Conservation (phyloP, 805 yeast species). For the Cephaloascus albidus region DNA sequence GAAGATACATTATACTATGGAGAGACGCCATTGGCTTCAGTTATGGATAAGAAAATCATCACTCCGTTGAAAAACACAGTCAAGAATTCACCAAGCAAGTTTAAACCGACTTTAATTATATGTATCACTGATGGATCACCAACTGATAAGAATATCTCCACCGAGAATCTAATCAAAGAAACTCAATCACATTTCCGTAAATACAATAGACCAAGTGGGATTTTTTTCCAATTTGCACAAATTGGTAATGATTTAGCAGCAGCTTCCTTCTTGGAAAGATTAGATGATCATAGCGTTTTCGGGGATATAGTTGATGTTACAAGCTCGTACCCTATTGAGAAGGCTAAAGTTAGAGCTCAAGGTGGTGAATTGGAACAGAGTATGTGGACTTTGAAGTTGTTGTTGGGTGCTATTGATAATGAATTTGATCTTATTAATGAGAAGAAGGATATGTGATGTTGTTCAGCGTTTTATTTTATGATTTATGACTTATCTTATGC, state of each 20-base stretch:
- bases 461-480: too few species aligned
- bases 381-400: too few species aligned
- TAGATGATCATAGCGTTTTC: too few species aligned
- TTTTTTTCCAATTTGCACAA: conserved; percentile 1
- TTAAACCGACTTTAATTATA: background rate
- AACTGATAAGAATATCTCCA: background rate
- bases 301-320: too few species aligned
- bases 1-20: background rate
- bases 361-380: too few species aligned
- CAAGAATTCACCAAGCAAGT: background rate
- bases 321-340: too few species aligned
- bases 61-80: background rate
- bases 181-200: background rate
- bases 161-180: background rate
- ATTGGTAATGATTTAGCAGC: background rate
- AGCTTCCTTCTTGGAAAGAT: background rate
- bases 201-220: background rate
- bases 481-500: too few species aligned
- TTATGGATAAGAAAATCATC: background rate
- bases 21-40: background rate
- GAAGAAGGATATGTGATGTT: too few species aligned
- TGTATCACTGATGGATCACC: background rate
- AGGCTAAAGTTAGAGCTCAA: too few species aligned
- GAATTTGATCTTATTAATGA: too few species aligned
- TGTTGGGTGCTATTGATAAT: too few species aligned